Base-by-base conservation (phyloP, 176 grass and related monocot species). In the Oryza australiensis region DNA sequence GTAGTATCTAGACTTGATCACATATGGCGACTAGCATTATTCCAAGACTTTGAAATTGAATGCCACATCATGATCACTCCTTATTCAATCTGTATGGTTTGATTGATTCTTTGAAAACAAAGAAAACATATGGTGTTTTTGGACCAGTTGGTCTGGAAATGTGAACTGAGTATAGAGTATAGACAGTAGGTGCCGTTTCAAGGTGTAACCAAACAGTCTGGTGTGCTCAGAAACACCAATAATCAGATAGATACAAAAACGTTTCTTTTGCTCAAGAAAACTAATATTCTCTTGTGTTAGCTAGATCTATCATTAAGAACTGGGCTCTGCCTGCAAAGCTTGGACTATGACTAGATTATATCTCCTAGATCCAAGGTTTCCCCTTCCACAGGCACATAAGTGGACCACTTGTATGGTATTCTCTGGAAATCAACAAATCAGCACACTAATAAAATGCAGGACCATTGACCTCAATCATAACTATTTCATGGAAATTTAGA, bases 401-500 rank as follows among this genome's bases (percentile, higher is more conserved):
- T 55, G 43, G 34, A 59, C 83, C 74, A 86, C 73, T 59, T 82
- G 78, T 45, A 37, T 66, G 66, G 42, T 46, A 66, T 77, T 82
- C 55, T 86, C 77, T 60, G 27, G 66, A 48, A 77, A 82, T 60
- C 78, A 81, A 65, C 35, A 66, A 66, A 78, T 29, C 27, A 24
- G 62, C n/a, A 73, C 57, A 29, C 14, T 82, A 78, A 82, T 82
- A 46, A 89, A 78, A 78, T 45, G 29, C 73, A 86, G 32, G 67
- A 86, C 59, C 83, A 86, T 89, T 82, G 88, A 89, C 88, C 78
- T 78, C 82, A 89, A 86, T 86, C 83, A 78, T 78, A 81, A 76
- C 87, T 49, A 78, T 72, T 14, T 57, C 49, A 24, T 66, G 26
- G 28, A 76, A 14, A 82, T 29, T 84, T 73, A 77, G 48, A 45